Base-by-base conservation (phyloP, 2,329 filamentous ascomycete genomes). In the Claviceps sp. region DNA sequence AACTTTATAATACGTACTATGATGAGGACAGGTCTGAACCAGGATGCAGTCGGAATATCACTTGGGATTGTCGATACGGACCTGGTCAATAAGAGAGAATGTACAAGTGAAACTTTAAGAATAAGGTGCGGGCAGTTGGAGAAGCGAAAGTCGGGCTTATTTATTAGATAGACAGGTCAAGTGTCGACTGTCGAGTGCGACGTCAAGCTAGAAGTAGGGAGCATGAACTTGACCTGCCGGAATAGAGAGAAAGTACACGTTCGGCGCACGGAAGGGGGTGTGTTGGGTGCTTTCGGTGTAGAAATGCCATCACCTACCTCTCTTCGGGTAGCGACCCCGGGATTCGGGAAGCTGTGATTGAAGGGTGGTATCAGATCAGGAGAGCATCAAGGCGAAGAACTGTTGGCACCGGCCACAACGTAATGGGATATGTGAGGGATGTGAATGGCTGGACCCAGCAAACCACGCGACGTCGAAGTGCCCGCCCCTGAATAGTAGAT, bases 391-490 rank as follows among this genome's bases (percentile, higher is more conserved):
- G 30, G 44, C 30, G 14, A 44, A 44, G 20, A 16, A 41, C 22
- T 49, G 36, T 42, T n/a, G 22, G 47, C 24, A 46, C 48, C 47
- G 50, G 47, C 43, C 53, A 54, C 47, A 41, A 38, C 46, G 49
- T 11, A 51, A 47, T 36, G 24, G 22, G 26, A 53, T 53, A 48
- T 47, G 43, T 49, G 48, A 40, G 41, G 44, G 44, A n/a, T 48
- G 48, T 50, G 41, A 53, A 53, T 50, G 52, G 52, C 49, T 47
- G 49, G 49, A 49, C 26, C 47, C 48, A 43, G 26, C 52, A 42
- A 54, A 54, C 38, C 52, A 51, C 52, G 48, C 30, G 30, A 38
- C 42, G 40, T 44, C 50, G 38, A 51, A 20, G 44, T 46, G 52
- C n/a, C 51, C 18, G 40, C 41, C 44, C 47, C 45, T 30, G 30